Percentiles rank a stretch among this genome's conserved stretches.
These are phyloP conservation scores for Lachnellula subtilissima DNA, from an alignment of 2,329 filamentous ascomycete species.

Conservation along the genomic window DNA sequence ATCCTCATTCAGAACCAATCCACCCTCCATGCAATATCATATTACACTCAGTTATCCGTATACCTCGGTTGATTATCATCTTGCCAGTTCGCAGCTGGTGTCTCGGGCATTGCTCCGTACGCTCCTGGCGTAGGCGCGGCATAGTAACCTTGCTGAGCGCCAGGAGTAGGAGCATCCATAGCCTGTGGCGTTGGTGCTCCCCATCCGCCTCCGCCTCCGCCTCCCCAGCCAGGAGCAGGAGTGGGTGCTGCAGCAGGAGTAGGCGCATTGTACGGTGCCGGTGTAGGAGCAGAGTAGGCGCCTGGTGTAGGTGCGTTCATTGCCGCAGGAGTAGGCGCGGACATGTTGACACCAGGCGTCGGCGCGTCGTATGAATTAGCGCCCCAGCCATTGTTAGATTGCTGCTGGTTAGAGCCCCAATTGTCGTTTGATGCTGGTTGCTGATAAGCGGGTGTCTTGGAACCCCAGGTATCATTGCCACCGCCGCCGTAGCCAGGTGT, in stretches of 20 bases:
- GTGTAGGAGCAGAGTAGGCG: conserved; percentile 47
- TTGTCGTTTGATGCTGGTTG: conserved; percentile 54
- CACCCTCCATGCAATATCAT: neutral
- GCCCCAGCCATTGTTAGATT: conserved; percentile 37
- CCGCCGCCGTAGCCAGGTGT: conserved; percentile 68
- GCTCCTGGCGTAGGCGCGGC: conserved; percentile 31
- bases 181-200: conserved; percentile 44
- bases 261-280: conserved; percentile 44
- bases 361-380: conserved; percentile 59
- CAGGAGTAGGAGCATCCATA: conserved; percentile 47
- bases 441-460: conserved; percentile 66
- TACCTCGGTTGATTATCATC: conserved; percentile 39
- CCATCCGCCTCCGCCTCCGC: conserved; percentile 26
- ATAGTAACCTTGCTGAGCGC: conserved; percentile 32
- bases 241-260: conserved; percentile 60
- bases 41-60: conserved; percentile 23
- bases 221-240: conserved; percentile 56
- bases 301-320: conserved; percentile 69
- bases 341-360: conserved; percentile 56
- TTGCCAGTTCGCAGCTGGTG: conserved; percentile 48
- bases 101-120: conserved; percentile 45
- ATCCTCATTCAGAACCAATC: too few species aligned
- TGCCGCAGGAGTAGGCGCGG: conserved; percentile 57
- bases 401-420: conserved; percentile 20
- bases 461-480: conserved; percentile 58